Base-by-base conservation (phyloP, 768 basidiomycete species). In the Rubroboletus satanas region DNA sequence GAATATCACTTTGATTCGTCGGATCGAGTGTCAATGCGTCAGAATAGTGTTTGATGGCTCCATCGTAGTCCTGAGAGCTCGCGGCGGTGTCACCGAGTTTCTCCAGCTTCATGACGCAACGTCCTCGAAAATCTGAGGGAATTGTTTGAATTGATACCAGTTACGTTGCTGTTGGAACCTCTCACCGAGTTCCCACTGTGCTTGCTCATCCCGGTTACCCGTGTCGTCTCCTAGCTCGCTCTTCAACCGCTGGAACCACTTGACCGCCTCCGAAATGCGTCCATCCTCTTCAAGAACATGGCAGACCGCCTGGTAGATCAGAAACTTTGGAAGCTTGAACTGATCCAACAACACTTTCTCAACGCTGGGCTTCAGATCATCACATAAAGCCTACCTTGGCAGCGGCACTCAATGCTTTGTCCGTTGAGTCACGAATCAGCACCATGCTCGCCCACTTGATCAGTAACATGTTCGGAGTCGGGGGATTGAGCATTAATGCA, bases 181-280 rank as follows among this genome's bases (percentile, higher is more conserved):
- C 38, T 12, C 28, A 57, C 56, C 38, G 9, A 28, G 15, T 37
- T 45, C 33, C 56, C 58, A 59, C 9, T 33, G 8, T 17, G 14
- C 41, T 6, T 10, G 5, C 21, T 42, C 48, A 8, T 38, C 8
- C 3, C 8, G 23, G 23, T 4, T 14, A 15, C 3, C 8, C 23
- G 23, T 43, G 23, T 42, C 51, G 9, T 18, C 14, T 4, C 2
- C 4, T 28, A 26, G 23, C 14, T 43, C 23, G 23, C 7, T 8
- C 42, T 18, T 18, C 45, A 53, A 43, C n/a, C 35, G 28, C 12
- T 10, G 49, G 29, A 53, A 49, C 42, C 38, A 58, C 5, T 21
- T 7, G 12, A 46, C 17, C 1, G 52, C 51, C 5, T 59, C 29
- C 2, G 3, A n/a, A 3, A 41, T 9, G 1, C 49, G 56, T 33